phyloP scores from a whole-genome alignment of 2,329 filamentous ascomycete genomes.

The Epichloe uncinata region DNA sequence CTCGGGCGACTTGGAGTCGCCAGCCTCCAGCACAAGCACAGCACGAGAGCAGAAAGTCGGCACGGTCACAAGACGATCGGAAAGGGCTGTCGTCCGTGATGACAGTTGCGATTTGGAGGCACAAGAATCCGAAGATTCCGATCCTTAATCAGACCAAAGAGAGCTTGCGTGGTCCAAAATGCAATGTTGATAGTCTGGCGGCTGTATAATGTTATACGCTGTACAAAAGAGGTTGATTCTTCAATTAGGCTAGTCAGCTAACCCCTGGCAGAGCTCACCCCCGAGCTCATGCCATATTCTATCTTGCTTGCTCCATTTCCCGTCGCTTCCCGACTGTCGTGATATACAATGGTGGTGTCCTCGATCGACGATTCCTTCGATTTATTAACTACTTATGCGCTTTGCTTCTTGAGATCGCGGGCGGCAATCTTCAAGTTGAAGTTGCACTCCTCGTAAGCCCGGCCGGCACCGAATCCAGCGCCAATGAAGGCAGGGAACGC shows the following conservation, averaged over 20 bases:
- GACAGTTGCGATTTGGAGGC: slow-evolving; percentile 8
- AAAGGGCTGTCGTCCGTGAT: slow-evolving; percentile 1
- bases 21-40: slow-evolving; percentile 8
- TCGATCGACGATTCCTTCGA: background rate
- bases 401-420: slow-evolving; percentile 41
- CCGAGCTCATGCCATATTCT: slow-evolving; percentile 5
- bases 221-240: slow-evolving; percentile 1
- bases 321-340: slow-evolving; percentile 11
- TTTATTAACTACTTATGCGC: slow-evolving; percentile 18
- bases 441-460: slow-evolving; percentile 98
- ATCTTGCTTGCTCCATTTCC: slow-evolving; percentile 7
- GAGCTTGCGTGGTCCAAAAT: background rate
- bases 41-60: slow-evolving; percentile 11
- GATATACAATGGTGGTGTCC: slow-evolving; percentile 13
- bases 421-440: slow-evolving; percentile 54
- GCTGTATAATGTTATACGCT: background rate
- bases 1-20: slow-evolving; percentile 9
- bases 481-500: slow-evolving; percentile 96
- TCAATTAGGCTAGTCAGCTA: slow-evolving; percentile 1
- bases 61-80: slow-evolving; percentile 8
- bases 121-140: slow-evolving; percentile 7
- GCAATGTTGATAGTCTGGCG: background rate
- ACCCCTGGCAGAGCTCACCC: background rate
- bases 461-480: slow-evolving; percentile 85
- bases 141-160: background rate